phyloP scores from a whole-genome alignment of 208 protist species.

The Crithidia mellificae region DNA sequence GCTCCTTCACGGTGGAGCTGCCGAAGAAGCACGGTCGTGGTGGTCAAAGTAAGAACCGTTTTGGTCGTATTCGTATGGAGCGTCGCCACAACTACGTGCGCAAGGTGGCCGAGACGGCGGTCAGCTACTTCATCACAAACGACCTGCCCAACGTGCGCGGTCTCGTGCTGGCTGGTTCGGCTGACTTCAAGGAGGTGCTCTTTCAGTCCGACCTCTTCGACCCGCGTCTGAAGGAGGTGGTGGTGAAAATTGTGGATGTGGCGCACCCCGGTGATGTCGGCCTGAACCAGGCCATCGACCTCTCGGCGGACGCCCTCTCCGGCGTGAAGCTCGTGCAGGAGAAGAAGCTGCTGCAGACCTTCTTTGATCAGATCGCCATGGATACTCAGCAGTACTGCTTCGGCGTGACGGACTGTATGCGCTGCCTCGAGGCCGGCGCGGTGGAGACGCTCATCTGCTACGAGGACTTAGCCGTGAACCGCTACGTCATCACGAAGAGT shows the following conservation, averaged over 20 bases:
- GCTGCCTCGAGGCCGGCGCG: conserved; percentile 97
- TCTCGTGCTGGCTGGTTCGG: conserved; percentile 99
- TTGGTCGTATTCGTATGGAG: conserved; percentile 99
- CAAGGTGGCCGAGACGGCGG: conserved; percentile 98
- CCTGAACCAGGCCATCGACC: conserved; percentile 99
- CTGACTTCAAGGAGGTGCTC: conserved; percentile 99
- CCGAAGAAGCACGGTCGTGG: conserved; percentile 99
- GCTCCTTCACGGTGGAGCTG: conserved; percentile 99
- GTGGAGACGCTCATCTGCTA: conserved; percentile 99
- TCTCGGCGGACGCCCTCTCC: conserved; percentile 93
- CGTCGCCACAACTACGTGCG: conserved; percentile 99
- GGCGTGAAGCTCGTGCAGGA: conserved; percentile 99
- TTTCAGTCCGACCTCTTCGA: conserved; percentile 97
- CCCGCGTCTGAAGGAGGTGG: conserved; percentile 95
- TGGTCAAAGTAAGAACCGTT: conserved; percentile 99
- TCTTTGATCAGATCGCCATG: conserved; percentile 98
- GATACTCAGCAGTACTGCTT: conserved; percentile 99
- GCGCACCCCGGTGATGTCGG: conserved; percentile 99
- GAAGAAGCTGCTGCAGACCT: conserved; percentile 98
- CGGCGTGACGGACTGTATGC: conserved; percentile 97
- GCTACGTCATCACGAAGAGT: conserved; percentile 89
- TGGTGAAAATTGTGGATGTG: conserved; percentile 99
- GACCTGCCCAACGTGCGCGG: conserved; percentile 98
- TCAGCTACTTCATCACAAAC: conserved; percentile 98
- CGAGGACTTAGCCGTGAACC: conserved; percentile 95